Base-by-base conservation (phyloP, 352 stramenopile species). In the Pythium aphanidermatum region DNA sequence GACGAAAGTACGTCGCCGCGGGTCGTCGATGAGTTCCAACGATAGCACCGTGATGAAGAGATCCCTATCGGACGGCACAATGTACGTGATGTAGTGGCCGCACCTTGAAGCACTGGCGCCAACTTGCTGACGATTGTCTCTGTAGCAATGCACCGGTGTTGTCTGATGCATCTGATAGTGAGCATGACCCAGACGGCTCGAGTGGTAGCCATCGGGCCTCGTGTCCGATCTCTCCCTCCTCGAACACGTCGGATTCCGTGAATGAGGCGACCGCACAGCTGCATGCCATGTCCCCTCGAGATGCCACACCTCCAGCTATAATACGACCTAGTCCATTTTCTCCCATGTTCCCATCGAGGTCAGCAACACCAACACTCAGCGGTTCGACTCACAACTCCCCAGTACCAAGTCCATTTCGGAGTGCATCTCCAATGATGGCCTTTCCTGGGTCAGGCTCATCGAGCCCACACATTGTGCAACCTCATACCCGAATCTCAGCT, bases 21-120 rank as follows among this genome's bases (percentile, higher is more conserved):
- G 63, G 27, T 64, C 69, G 0, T 63, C 61, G 9, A 49, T 58
- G 26, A 39, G 57, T 31, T 54, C 43, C 16, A 45, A 26, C 24
- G 44, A 62, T 42, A 48, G 50, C 32, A 42, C 52, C 37, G 46
- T 53, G 9, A 67, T 85, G 39, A 85, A 74, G 44, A 65, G 77
- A 35, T 85, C 68, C 23, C 65, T 75, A 49, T 86, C 74, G 9
- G 77, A 86, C 43, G 70, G 74, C 29, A 89, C 70, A 58, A 89
- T 89, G 77, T 89, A 81, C 55, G 60, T 55, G 10, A 5, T 12
- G 23, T 33, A 33, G 9, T 14, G 28, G 9, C 28, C 14, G 9
- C 28, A 33, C 9, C 14, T 13, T 33, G 28, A 33, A 9, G 14
- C 28, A 14, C 14, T 33, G 28, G 9, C 28, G 28, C 9, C 28